phyloP scores from a whole-genome alignment of 1,284 basidiomycete genomes.

The Abortiporus biennis region DNA sequence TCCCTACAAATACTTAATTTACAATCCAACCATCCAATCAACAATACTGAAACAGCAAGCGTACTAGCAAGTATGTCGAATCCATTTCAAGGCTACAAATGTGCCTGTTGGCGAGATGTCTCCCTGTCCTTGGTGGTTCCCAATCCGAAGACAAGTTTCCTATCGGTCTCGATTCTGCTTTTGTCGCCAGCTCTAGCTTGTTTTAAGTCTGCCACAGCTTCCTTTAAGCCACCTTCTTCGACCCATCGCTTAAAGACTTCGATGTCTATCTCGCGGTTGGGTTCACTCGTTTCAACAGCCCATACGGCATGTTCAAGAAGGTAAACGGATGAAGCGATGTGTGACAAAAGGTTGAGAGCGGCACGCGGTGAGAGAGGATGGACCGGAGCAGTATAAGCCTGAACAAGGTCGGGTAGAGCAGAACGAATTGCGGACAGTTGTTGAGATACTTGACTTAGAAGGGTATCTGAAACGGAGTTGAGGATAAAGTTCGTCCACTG shows the following conservation, averaged over 20 bases:
- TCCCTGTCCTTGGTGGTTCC: too few relatives aligned
- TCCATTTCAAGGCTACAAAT: not conserved
- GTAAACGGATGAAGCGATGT: conserved; percentile 43
- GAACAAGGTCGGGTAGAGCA: conserved; percentile 30
- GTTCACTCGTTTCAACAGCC: conserved; percentile 33
- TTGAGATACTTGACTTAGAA: conserved; percentile 20
- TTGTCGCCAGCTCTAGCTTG: conserved; percentile 23
- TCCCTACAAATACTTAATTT: not conserved
- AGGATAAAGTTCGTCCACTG: conserved; percentile 52
- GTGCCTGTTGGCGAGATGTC: too few relatives aligned
- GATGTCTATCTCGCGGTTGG: conserved; percentile 33
- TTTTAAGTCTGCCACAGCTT: conserved; percentile 35
- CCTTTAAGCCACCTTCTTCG: conserved; percentile 40
- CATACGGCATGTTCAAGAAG: conserved; percentile 65
- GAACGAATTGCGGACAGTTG: conserved; percentile 27
- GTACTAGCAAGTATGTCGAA: too few relatives aligned
- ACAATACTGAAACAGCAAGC: not conserved
- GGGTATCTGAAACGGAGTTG: conserved; percentile 29
- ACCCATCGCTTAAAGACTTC: conserved; percentile 57
- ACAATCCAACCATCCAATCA: not conserved
- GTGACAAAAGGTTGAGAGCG: conserved; percentile 50
- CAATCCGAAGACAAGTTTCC: conserved; percentile 28
- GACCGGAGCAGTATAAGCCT: conserved; percentile 31
- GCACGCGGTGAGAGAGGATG: conserved; percentile 46
- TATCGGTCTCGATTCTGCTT: conserved; percentile 30